Conservation (phyloP, 1,139 yeast genomes). For the Groenewaldozyma sp. region DNA sequence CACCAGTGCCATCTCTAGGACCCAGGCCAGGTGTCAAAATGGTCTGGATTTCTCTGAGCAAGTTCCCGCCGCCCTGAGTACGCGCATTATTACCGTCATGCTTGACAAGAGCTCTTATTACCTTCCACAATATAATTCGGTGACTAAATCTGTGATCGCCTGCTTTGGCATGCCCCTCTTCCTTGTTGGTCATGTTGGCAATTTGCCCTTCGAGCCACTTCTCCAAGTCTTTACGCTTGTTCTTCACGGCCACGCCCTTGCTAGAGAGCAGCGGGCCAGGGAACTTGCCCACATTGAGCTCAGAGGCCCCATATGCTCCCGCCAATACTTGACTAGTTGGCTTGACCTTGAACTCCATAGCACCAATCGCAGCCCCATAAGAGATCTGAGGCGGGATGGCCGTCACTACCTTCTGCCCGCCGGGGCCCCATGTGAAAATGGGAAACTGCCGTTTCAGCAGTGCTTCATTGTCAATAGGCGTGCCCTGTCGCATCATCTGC, state of each 20-base stretch:
- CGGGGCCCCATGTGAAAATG: slow-evolving; percentile 59
- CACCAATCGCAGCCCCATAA: slow-evolving; percentile 22
- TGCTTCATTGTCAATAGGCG: slow-evolving; percentile 26
- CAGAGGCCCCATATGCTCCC: slow-evolving; percentile 24
- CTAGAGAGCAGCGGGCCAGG: slow-evolving; percentile 53
- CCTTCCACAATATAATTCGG: slow-evolving; percentile 26
- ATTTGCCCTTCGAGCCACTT: slow-evolving; percentile 45
- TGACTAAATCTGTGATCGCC: slow-evolving; percentile 15
- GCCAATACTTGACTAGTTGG: slow-evolving; percentile 14
- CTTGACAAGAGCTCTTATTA: slow-evolving; percentile 22
- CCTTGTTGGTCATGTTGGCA: slow-evolving; percentile 16
- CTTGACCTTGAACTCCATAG: slow-evolving; percentile 25
- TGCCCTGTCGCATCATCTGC: not conserved
- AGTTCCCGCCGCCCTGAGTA: no score
- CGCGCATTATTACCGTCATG: slow-evolving; percentile 13
- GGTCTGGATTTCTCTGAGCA: slow-evolving; percentile 13
- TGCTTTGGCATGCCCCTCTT: slow-evolving; percentile 14
- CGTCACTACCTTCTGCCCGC: slow-evolving; percentile 35
- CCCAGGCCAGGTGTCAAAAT: slow-evolving; percentile 20
- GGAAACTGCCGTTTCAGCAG: slow-evolving; percentile 56
- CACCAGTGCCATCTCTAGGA: slow-evolving; percentile 8
- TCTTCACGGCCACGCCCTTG: slow-evolving; percentile 35
- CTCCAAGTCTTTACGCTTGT: slow-evolving; percentile 54
- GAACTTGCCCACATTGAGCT: slow-evolving; percentile 28
- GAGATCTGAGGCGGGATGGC: slow-evolving; percentile 36